Conservation (phyloP, 192 early-diverging fungal species). For the Diversispora epigaea region DNA sequence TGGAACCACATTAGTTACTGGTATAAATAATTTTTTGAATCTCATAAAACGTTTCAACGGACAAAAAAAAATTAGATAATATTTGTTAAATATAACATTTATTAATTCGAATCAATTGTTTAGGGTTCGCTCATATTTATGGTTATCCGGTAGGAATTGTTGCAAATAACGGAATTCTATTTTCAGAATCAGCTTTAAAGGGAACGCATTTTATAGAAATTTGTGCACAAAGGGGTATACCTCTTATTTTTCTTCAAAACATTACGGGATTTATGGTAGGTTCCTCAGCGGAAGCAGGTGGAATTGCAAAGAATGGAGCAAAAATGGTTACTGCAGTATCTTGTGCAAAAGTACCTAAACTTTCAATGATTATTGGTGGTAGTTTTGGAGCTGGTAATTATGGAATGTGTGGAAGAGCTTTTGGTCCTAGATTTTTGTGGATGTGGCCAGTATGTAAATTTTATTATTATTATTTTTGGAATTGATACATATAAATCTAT, state of each 20-base stretch:
- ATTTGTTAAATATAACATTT: background rate
- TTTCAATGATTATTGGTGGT: constrained; percentile 78
- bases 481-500: constrained; percentile 7
- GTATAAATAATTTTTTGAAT: constrained; percentile 39
- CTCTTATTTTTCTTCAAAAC: constrained; percentile 92
- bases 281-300: constrained; percentile 87
- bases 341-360: constrained; percentile 90
- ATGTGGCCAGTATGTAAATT: constrained; percentile 79
- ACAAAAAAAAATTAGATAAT: background rate
- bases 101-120: background rate
- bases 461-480: background rate
- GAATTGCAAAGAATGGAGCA: constrained; percentile 97
- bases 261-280: constrained; percentile 99
- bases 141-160: constrained; percentile 92
- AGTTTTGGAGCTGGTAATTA: constrained; percentile 91
- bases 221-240: constrained; percentile 84
- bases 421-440: constrained; percentile 92
- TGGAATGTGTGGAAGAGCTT: constrained; percentile 96
- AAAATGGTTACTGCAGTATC: constrained; percentile 95
- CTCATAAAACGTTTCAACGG: too few relatives aligned
- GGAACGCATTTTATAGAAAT: constrained; percentile 95
- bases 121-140: constrained; percentile 85
- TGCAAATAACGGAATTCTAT: constrained; percentile 95
- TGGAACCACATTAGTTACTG: constrained; percentile 85
- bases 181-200: constrained; percentile 91